A percentile compares a stretch with the other conserved stretches of the same genome.
phyloP scores from a whole-genome alignment of 2,329 filamentous ascomycete species.

The Daldinia eschscholtzii region DNA sequence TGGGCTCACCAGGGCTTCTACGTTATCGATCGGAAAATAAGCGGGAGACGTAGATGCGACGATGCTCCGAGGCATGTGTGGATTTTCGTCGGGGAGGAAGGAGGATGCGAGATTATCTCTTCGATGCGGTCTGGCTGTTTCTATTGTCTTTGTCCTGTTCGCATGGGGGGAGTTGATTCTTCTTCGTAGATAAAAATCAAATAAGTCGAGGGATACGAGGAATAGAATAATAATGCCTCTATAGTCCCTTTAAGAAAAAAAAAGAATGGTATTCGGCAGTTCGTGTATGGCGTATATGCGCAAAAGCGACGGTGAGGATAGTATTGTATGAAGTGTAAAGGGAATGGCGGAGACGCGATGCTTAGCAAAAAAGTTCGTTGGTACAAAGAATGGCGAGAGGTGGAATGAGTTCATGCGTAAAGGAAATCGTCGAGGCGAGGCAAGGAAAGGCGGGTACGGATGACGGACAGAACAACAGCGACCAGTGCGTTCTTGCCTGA shows the following conservation, averaged over 20 bases:
- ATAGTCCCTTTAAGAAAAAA: conserved; percentile 4
- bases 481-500: conserved; percentile 38
- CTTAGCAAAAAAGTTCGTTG: conserved; percentile 31
- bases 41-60: conserved; percentile 24
- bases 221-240: conserved; percentile 33
- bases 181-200: neutral
- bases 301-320: conserved; percentile 23
- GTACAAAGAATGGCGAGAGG: conserved; percentile 46
- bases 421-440: conserved; percentile 44
- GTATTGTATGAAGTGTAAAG: conserved; percentile 24
- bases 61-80: conserved; percentile 43
- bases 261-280: conserved; percentile 33
- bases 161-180: conserved; percentile 18
- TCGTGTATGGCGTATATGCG: conserved; percentile 22
- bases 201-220: conserved; percentile 32
- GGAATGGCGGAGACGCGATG: conserved; percentile 39
- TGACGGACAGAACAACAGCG: conserved; percentile 42
- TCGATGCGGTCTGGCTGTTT: conserved; percentile 26
- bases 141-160: conserved; percentile 26
- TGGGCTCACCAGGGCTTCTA: conserved; percentile 39
- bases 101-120: conserved; percentile 8
- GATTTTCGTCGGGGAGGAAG: conserved; percentile 11
- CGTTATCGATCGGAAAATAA: conserved; percentile 24
- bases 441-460: conserved; percentile 44
- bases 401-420: conserved; percentile 44